Evolutionary conservation across 148 eudicot species (phyloP).

Genomic region (Cornus controversa): DNA sequence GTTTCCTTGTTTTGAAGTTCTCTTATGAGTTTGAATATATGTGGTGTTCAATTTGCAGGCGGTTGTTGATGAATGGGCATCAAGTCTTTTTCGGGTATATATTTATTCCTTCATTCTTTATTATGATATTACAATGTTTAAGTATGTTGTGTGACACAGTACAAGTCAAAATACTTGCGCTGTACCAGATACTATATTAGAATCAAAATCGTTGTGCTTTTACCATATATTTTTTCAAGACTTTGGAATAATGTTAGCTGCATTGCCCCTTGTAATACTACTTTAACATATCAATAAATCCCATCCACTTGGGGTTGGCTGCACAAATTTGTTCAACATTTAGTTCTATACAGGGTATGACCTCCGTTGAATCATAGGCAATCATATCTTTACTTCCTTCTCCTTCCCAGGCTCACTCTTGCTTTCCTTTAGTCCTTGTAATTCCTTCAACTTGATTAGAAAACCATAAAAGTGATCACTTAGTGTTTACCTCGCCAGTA

Average conservation of each 20-base stretch:
- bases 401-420: background rate
- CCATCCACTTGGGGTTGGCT: too few relatives aligned
- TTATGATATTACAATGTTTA: background rate
- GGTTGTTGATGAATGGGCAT: constrained; percentile 96
- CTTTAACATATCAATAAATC: background rate
- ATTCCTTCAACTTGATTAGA: background rate
- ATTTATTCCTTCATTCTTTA: background rate
- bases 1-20: background rate
- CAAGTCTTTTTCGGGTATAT: constrained; percentile 92
- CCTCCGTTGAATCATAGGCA: too few relatives aligned
- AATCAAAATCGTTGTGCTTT: background rate
- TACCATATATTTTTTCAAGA: background rate
- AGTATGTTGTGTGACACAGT: background rate
- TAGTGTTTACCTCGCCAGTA: background rate
- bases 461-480: background rate
- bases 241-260: background rate
- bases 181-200: too few relatives aligned
- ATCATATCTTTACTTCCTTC: background rate
- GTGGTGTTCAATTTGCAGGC: constrained; percentile 54
- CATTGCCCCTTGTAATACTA: background rate
- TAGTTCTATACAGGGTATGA: too few relatives aligned
- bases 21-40: background rate
- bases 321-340: too few relatives aligned
- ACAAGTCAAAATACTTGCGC: background rate
- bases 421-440: background rate